Percentiles rank a stretch among this genome's conserved stretches.
phyloP scores from a whole-genome alignment of 306 rosid genomes.

The Bauhinia variegata region DNA sequence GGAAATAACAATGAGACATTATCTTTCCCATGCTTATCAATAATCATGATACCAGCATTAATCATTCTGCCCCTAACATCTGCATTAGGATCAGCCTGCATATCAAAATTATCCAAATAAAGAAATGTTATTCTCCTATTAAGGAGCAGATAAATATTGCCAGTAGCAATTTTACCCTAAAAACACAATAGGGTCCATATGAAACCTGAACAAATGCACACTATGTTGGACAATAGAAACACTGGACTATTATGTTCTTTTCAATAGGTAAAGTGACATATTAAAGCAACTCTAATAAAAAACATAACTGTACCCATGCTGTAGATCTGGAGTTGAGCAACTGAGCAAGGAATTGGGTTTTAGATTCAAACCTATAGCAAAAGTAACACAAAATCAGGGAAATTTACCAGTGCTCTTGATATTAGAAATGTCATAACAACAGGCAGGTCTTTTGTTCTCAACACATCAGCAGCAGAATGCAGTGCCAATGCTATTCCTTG shows the following conservation, averaged over 20 bases:
- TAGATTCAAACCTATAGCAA: neutral
- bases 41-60: conserved; percentile 91
- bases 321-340: conserved; percentile 16
- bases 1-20: conserved; percentile 89
- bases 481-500: conserved; percentile 95
- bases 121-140: conserved; percentile 3
- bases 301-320: neutral
- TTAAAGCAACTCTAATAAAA: neutral
- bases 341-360: conserved; percentile 19
- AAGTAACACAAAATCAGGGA: conserved; percentile 16
- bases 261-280: neutral
- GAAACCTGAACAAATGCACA: neutral
- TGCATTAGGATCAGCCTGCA: conserved; percentile 94
- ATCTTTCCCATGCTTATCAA: conserved; percentile 91
- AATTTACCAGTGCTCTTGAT: conserved; percentile 88
- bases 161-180: neutral
- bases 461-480: conserved; percentile 87
- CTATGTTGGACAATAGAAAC: too few relatives aligned
- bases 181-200: conserved; percentile 7
- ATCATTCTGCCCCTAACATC: conserved; percentile 98
- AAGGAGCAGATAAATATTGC: conserved; percentile 9
- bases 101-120: conserved; percentile 40
- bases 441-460: conserved; percentile 93
- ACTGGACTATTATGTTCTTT: too few relatives aligned
- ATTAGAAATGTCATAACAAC: conserved; percentile 92